phyloP scores from a whole-genome alignment of 116 monocot genomes.

The Phalaenopsis hybrid region DNA sequence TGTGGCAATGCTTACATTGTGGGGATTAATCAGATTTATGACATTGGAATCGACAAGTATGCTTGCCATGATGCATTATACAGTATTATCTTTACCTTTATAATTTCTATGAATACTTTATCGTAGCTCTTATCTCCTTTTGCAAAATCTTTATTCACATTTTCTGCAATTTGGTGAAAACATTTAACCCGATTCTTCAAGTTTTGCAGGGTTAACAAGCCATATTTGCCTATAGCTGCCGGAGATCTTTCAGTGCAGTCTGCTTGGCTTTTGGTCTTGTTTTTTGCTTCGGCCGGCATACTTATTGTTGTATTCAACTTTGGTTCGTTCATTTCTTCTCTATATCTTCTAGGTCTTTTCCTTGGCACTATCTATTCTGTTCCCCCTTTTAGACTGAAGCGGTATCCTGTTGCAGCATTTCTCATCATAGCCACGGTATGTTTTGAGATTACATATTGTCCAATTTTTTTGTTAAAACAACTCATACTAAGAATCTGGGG shows the following conservation, averaged over 20 bases:
- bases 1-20: conserved; percentile 99
- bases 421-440: conserved; percentile 97
- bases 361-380: conserved; percentile 98
- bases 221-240: conserved; percentile 95
- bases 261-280: conserved; percentile 85
- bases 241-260: conserved; percentile 90
- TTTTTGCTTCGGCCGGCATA: conserved; percentile 70
- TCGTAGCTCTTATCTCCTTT: neutral
- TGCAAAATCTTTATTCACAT: neutral
- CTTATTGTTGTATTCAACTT: conserved; percentile 70
- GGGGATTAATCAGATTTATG: conserved; percentile 96
- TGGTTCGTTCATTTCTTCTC: conserved; percentile 86
- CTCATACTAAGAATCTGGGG: neutral
- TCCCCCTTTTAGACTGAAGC: conserved; percentile 96
- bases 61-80: neutral
- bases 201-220: conserved; percentile 86
- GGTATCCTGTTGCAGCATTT: conserved; percentile 89
- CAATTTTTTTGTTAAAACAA: neutral
- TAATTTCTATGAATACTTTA: neutral
- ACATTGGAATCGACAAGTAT: conserved; percentile 97
- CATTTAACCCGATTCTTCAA: conserved; percentile 4
- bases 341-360: conserved; percentile 87
- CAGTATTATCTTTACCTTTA: neutral
- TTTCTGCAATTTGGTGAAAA: conserved; percentile 4
- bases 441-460: neutral